These are phyloP conservation scores for Paradendryphiella salina DNA, from an alignment of 2,329 filamentous ascomycete species.

Conservation along the genomic window DNA sequence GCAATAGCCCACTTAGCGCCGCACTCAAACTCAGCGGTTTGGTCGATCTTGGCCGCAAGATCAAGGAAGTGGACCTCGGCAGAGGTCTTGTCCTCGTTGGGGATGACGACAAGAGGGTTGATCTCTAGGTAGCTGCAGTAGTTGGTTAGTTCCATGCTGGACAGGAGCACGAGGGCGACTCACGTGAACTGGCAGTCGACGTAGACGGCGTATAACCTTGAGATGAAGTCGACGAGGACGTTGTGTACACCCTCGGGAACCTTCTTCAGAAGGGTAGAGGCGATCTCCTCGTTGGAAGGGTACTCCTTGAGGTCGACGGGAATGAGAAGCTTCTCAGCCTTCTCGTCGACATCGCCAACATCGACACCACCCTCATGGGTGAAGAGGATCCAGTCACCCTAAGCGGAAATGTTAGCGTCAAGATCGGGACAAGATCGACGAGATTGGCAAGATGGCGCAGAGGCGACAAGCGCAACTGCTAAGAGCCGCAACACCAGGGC, in stretches of 20 bases:
- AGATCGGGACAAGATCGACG: constrained; percentile 35
- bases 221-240: constrained; percentile 98
- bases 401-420: constrained; percentile 40
- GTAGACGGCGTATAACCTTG: constrained; percentile 95
- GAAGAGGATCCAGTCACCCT: constrained; percentile 99
- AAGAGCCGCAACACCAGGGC: constrained; percentile 44
- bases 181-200: constrained; percentile 98
- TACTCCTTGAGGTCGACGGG: constrained; percentile 93
- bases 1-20: constrained; percentile 99
- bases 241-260: constrained; percentile 96
- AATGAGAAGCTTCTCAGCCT: constrained; percentile 97
- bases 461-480: constrained; percentile 22
- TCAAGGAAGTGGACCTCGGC: constrained; percentile 97
- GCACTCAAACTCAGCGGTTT: constrained; percentile 99
- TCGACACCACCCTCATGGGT: constrained; percentile 99
- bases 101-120: constrained; percentile 97
- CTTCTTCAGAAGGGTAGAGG: constrained; percentile 80
- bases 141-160: constrained; percentile 17
- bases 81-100: constrained; percentile 87
- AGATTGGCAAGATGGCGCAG: constrained; percentile 25
- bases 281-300: constrained; percentile 94
- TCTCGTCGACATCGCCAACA: constrained; percentile 97
- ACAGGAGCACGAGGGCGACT: constrained; percentile 18
- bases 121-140: constrained; percentile 82
- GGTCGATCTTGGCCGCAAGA: constrained; percentile 96